Conservation (phyloP, 108 stramenopile genomes). For the Skeletonema potamos region DNA sequence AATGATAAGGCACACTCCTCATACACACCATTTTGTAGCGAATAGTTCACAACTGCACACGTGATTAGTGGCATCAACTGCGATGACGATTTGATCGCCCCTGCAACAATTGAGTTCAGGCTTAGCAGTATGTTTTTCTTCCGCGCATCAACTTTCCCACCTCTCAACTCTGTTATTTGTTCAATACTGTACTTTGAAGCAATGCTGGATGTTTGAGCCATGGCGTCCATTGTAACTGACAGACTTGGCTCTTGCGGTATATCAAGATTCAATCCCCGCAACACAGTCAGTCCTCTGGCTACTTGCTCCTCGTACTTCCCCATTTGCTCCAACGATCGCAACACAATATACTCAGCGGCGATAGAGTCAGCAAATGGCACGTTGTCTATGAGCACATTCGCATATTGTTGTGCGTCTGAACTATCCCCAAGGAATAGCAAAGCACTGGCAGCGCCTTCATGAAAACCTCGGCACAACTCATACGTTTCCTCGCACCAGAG, state of each 20-base stretch:
- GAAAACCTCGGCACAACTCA: not conserved
- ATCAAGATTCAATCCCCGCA: not conserved
- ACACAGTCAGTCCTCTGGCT: not conserved
- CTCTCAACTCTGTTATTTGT: not conserved
- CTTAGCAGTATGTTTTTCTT: not conserved
- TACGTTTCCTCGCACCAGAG: not conserved
- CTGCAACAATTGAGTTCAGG: not conserved
- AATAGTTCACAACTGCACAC: constrained; percentile 5
- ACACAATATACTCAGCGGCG: not conserved
- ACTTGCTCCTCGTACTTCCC: not conserved
- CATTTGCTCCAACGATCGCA: not conserved
- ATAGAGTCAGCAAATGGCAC: constrained; percentile 9
- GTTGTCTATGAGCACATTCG: not conserved
- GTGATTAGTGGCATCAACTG: constrained; percentile 7
- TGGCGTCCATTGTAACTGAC: not conserved
- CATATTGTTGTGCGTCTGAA: not conserved
- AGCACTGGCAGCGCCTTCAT: constrained; percentile 12
- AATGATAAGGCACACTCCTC: constrained; percentile 6
- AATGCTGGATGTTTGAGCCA: not conserved
- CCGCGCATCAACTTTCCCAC: not conserved
- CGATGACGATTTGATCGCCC: not conserved
- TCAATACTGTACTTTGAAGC: constrained; percentile 10
- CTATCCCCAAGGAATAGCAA: not conserved
- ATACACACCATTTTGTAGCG: constrained; percentile 9
- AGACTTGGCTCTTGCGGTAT: not conserved